Conservation (phyloP, 805 yeast species). For the Metschnikowia lachancei region DNA sequence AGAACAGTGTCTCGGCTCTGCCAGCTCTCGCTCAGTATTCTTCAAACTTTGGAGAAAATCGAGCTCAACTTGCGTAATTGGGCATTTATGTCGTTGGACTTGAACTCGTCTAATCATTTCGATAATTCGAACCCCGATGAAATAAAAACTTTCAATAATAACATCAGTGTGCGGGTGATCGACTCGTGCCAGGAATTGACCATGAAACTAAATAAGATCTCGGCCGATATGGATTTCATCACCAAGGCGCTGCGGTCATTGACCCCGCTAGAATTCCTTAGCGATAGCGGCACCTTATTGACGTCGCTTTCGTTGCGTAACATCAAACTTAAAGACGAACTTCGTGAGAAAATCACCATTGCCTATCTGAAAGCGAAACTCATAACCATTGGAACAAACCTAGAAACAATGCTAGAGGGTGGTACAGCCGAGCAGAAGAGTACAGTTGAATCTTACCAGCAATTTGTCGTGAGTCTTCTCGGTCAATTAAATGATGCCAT, state of each 20-base stretch:
- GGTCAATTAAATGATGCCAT: conserved; percentile 58
- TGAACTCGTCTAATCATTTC: conserved; percentile 43
- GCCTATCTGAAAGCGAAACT: conserved; percentile 65
- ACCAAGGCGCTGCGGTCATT: conserved; percentile 42
- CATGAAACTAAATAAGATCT: conserved; percentile 38
- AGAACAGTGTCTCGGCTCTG: conserved; percentile 47
- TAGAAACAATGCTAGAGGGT: conserved; percentile 48
- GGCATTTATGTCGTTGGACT: conserved; percentile 55
- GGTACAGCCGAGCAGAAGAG: conserved; percentile 28
- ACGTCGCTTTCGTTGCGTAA: conserved; percentile 45
- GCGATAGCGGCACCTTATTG: conserved; percentile 51
- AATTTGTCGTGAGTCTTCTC: conserved; percentile 56
- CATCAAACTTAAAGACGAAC: conserved; percentile 48
- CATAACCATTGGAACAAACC: conserved; percentile 60
- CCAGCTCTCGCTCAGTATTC: conserved; percentile 43
- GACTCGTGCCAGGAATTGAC: conserved; percentile 49
- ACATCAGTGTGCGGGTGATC: conserved; percentile 54
- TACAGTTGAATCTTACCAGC: conserved; percentile 48
- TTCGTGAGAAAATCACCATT: conserved; percentile 53
- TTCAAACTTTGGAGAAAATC: conserved; percentile 50
- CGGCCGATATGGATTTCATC: conserved; percentile 46
- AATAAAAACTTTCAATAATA: conserved; percentile 45
- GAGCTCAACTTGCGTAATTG: conserved; percentile 48
- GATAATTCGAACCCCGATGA: conserved; percentile 18
- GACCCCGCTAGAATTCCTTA: conserved; percentile 46